Percentiles rank a stretch among this genome's conserved stretches.
These are phyloP conservation scores for Nicotiana sylvestris DNA, from an alignment of 257 asterid genomes.

Conservation along the genomic window DNA sequence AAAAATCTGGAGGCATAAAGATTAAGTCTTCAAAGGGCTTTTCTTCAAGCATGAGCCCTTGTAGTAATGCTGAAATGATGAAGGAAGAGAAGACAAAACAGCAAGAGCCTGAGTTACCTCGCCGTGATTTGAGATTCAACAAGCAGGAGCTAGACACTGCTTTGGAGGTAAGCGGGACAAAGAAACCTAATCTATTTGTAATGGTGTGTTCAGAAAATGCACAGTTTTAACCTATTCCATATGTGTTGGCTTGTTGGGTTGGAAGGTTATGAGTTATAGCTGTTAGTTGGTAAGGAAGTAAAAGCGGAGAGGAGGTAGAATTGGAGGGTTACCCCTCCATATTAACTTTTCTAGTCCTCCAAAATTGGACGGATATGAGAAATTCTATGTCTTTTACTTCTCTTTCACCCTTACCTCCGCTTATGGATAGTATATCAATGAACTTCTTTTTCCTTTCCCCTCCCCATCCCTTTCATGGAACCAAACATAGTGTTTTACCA, in stretches of 20 bases:
- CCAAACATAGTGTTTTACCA: background rate
- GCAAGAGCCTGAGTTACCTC: conserved; percentile 43
- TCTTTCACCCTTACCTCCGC: background rate
- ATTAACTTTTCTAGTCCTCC: background rate
- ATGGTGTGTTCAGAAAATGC: background rate
- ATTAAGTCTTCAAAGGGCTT: conserved; percentile 71
- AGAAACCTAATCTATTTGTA: background rate
- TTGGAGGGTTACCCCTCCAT: background rate
- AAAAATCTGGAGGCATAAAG: conserved; percentile 60
- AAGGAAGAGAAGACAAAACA: conserved; percentile 57
- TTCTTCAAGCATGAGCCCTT: conserved; percentile 83
- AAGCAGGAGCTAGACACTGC: conserved; percentile 75
- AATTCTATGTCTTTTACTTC: background rate
- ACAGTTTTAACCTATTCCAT: background rate
- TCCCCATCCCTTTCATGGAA: background rate
- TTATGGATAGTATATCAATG: background rate
- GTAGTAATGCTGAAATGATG: conserved; percentile 53
- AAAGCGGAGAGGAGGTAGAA: background rate
- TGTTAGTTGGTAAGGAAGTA: background rate
- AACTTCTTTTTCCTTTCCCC: background rate
- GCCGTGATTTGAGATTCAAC: conserved; percentile 39
- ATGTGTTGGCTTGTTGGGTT: background rate
- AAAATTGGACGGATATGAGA: background rate
- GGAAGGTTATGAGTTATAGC: background rate
- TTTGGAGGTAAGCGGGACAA: conserved; percentile 58